phyloP scores from a whole-genome alignment of 805 yeast species.

The Suhomyces kilbournensis region DNA sequence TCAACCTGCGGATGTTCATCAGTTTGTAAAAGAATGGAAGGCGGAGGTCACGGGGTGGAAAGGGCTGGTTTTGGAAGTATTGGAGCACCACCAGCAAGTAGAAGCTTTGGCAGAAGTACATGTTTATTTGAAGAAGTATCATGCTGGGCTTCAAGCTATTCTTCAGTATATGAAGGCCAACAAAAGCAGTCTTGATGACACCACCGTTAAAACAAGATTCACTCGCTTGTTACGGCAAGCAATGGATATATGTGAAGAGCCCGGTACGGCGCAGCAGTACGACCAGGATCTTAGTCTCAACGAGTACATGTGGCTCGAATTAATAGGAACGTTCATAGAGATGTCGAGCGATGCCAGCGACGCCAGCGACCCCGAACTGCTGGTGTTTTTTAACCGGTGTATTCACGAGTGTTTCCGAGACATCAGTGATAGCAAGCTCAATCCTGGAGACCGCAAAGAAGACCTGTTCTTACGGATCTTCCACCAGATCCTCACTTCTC shows the following conservation, averaged over 20 bases:
- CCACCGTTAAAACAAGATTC: conserved; percentile 10
- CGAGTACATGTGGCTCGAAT: conserved; percentile 28
- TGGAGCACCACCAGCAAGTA: conserved; percentile 22
- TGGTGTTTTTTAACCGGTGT: conserved; percentile 20
- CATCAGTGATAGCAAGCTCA: conserved; percentile 27
- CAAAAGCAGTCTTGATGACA: conserved; percentile 8
- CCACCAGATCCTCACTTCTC: conserved; percentile 50
- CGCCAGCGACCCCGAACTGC: not conserved
- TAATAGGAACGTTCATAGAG: conserved; percentile 24
- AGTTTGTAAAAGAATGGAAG: conserved; percentile 13
- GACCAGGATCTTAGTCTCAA: conserved; percentile 14
- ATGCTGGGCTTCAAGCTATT: conserved; percentile 30
- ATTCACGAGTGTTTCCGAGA: conserved; percentile 32
- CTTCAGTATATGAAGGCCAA: conserved; percentile 19
- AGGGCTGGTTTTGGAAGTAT: conserved; percentile 3
- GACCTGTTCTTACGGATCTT: conserved; percentile 53
- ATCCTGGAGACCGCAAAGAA: conserved; percentile 15
- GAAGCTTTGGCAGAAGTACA: conserved; percentile 32
- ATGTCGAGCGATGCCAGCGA: conserved; percentile 11
- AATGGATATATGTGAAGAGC: conserved; percentile 25
- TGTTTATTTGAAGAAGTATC: conserved; percentile 17
- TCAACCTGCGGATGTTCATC: conserved; percentile 12
- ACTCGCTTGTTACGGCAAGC: conserved; percentile 35
- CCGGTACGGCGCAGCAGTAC: conserved; percentile 8
- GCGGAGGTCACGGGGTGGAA: conserved; percentile 4